Conservation (phyloP, 257 asterid genomes). For the Forsythia suspensa region DNA sequence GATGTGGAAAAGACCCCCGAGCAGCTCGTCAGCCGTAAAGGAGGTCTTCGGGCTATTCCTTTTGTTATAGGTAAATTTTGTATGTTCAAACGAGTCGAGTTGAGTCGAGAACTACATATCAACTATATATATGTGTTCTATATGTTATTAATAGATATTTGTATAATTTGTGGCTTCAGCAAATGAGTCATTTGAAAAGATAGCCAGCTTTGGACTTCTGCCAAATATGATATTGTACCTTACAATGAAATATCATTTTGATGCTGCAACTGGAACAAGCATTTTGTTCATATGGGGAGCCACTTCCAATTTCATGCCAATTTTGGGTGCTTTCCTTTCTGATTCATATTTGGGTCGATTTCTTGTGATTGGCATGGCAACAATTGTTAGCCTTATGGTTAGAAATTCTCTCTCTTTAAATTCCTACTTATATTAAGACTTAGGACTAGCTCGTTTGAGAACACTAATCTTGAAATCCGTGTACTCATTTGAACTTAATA, state of each 20-base stretch:
- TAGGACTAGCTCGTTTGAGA: too few species aligned
- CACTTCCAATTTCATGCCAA: conserved; percentile 60
- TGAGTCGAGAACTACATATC: too few species aligned
- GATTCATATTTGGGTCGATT: conserved; percentile 81
- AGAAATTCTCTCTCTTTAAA: conserved; percentile 7
- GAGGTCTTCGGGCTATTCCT: conserved; percentile 74
- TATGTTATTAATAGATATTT: neutral
- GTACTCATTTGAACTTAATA: too few species aligned
- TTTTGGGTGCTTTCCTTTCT: conserved; percentile 75
- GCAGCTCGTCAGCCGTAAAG: conserved; percentile 25
- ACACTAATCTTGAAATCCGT: too few species aligned
- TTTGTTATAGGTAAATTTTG: conserved; percentile 53
- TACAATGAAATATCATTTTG: conserved; percentile 46
- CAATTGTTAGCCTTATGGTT: conserved; percentile 47
- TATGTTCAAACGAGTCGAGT: neutral
- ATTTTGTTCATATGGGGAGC: conserved; percentile 65
- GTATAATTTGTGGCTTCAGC: conserved; percentile 32
- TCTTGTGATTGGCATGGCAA: conserved; percentile 48
- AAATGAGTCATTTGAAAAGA: conserved; percentile 76
- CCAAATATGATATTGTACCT: conserved; percentile 66
- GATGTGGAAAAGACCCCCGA: conserved; percentile 24
- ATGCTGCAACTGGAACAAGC: conserved; percentile 41
- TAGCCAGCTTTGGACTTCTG: conserved; percentile 61
- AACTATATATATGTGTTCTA: neutral
- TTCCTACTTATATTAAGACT: neutral